A percentile compares a stretch with the other conserved stretches of the same genome.
Conservation (phyloP, 148 eudicot species). For the Rhododendron vialii region DNA sequence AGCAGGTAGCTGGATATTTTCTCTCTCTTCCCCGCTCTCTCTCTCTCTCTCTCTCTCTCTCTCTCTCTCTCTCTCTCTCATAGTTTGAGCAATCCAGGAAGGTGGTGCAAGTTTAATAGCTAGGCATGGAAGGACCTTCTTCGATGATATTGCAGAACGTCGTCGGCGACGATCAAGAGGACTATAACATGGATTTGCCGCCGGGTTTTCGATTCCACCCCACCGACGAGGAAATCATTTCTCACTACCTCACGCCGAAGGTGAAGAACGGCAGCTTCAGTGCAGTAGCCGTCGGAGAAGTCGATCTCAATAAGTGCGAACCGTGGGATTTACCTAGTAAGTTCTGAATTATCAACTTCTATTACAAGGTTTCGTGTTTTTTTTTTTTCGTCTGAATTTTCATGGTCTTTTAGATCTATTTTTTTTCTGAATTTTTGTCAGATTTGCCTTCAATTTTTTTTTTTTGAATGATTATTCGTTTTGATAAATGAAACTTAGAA, state of each 20-base stretch:
- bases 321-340: slow-evolving; percentile 48
- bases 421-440: neutral
- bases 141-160: neutral
- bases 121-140: slow-evolving; percentile 17
- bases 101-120: neutral
- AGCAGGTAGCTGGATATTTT: neutral
- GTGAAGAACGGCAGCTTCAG: slow-evolving; percentile 23
- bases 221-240: slow-evolving; percentile 37
- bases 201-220: slow-evolving; percentile 42
- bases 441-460: neutral
- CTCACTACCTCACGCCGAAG: slow-evolving; percentile 27
- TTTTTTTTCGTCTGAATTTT: neutral
- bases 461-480: neutral
- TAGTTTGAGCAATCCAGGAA: neutral
- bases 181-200: slow-evolving; percentile 24
- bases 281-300: slow-evolving; percentile 31
- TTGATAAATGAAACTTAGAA: neutral
- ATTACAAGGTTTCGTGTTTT: neutral
- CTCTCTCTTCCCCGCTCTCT: neutral
- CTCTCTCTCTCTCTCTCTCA: neutral
- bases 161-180: neutral
- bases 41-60: neutral
- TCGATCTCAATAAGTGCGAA: slow-evolving; percentile 40
- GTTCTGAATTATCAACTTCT: neutral
- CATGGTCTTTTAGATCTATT: neutral